Evolutionary conservation across 352 stramenopile species (phyloP).

Genomic region (Globisporangium uncinulatum): DNA sequence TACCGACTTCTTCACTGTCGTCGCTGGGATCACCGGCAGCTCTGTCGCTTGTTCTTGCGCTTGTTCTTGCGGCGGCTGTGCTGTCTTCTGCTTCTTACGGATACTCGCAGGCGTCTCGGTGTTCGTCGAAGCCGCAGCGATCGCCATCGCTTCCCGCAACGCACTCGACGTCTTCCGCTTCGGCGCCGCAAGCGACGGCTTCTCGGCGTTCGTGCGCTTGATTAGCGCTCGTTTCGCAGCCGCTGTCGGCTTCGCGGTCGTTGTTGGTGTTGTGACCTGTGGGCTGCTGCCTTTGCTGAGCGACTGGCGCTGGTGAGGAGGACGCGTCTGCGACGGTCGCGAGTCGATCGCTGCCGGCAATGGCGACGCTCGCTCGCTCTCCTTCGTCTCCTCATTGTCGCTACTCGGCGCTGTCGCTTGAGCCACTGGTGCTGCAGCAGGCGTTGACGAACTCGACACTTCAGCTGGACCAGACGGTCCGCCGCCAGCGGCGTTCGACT

Average conservation of each 20-base stretch:
- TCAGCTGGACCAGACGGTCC: background rate
- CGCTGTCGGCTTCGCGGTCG: background rate
- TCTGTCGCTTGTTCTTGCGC: background rate
- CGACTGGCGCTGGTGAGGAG: background rate
- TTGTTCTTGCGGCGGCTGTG: background rate
- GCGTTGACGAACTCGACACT: background rate
- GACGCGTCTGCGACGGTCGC: background rate
- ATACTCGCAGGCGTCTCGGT: background rate
- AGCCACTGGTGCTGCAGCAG: background rate
- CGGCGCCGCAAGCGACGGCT: constrained; percentile 4
- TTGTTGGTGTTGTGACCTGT: background rate
- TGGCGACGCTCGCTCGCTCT: background rate
- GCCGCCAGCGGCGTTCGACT: background rate
- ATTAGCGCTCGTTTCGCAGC: background rate
- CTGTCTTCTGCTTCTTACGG: constrained; percentile 6
- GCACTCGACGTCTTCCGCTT: constrained; percentile 12
- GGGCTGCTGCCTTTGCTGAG: background rate
- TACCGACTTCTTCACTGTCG: background rate
- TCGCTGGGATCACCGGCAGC: background rate
- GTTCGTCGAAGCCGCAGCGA: background rate
- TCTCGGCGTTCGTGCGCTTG: background rate
- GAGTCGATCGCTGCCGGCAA: background rate
- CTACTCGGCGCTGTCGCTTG: background rate
- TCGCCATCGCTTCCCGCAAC: constrained; percentile 3
- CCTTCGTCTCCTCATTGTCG: constrained; percentile 10